phyloP scores from a whole-genome alignment of 2,329 filamentous ascomycete species.

The Chaetoscypha palmicola region DNA sequence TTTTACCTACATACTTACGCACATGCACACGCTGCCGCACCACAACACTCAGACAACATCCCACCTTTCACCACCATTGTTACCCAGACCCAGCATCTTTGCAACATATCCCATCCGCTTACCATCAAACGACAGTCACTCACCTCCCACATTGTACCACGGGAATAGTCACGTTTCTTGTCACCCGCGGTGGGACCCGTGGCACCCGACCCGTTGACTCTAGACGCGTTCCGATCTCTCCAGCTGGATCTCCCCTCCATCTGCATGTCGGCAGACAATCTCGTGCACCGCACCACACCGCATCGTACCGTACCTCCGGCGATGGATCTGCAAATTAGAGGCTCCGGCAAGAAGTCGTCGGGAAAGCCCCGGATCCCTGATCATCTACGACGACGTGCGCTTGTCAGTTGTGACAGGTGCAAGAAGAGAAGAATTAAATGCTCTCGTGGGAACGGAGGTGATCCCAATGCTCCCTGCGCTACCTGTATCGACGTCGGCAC shows the following conservation, averaged over 20 bases:
- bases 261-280: neutral
- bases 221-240: no score
- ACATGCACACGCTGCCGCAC: no score
- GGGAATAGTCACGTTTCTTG: neutral
- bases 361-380: conserved; percentile 32
- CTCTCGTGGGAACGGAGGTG: conserved; percentile 23
- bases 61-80: no score
- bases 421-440: conserved; percentile 34
- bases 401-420: conserved; percentile 34
- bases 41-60: no score
- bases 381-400: conserved; percentile 31
- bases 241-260: no score
- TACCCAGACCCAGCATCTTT: no score
- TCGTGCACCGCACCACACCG: no score
- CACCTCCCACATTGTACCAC: neutral
- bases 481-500: conserved; percentile 35
- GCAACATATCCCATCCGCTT: no score
- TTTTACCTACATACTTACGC: no score
- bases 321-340: conserved; percentile 14
- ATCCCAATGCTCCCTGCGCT: conserved; percentile 31
- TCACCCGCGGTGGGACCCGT: neutral
- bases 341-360: conserved; percentile 25
- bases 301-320: neutral
- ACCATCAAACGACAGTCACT: no score
- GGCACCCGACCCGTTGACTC: no score